Percentiles rank a stretch among this genome's conserved stretches.
Conservation (phyloP, 148 eudicot species). For the Oxyria digyna region DNA sequence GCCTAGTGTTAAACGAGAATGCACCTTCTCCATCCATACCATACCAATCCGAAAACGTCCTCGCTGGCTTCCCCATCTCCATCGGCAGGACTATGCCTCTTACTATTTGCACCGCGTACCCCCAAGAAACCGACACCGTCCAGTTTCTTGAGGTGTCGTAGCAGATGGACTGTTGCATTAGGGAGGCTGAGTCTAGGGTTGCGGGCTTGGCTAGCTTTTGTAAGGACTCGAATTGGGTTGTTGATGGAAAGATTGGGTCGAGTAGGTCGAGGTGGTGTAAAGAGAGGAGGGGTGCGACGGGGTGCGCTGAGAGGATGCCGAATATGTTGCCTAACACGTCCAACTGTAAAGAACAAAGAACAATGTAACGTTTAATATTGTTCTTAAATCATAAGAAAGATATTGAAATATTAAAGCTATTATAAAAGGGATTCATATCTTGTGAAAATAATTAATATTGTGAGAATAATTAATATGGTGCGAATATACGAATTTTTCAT, state of each 20-base stretch:
- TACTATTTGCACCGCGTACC: conserved; percentile 37
- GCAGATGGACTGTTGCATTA: conserved; percentile 62
- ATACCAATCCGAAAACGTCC: conserved; percentile 43
- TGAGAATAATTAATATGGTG: too few species aligned
- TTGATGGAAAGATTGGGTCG: conserved; percentile 35
- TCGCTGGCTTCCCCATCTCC: conserved; percentile 28
- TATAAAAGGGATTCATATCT: too few species aligned
- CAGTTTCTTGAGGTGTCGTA: conserved; percentile 28
- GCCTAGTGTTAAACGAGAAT: conserved; percentile 33
- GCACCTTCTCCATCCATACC: conserved; percentile 12
- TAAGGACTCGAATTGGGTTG: conserved; percentile 21
- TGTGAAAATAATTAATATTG: too few species aligned
- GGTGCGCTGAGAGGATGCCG: conserved; percentile 48
- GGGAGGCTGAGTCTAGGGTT: conserved; percentile 32
- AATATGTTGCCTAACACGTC: conserved; percentile 34
- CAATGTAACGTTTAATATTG: too few species aligned
- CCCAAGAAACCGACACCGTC: conserved; percentile 70
- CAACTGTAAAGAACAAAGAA: conserved; percentile 14
- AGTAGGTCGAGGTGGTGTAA: conserved; percentile 42
- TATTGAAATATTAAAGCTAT: too few species aligned
- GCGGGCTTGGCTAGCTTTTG: conserved; percentile 19
- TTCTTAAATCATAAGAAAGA: too few species aligned
- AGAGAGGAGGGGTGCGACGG: conserved; percentile 34
- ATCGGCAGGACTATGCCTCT: conserved; percentile 25
- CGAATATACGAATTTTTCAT: too few species aligned